These are phyloP conservation scores for Alloteropsis semialata DNA, from an alignment of 176 grass and related monocot genomes.

Conservation along the genomic window DNA sequence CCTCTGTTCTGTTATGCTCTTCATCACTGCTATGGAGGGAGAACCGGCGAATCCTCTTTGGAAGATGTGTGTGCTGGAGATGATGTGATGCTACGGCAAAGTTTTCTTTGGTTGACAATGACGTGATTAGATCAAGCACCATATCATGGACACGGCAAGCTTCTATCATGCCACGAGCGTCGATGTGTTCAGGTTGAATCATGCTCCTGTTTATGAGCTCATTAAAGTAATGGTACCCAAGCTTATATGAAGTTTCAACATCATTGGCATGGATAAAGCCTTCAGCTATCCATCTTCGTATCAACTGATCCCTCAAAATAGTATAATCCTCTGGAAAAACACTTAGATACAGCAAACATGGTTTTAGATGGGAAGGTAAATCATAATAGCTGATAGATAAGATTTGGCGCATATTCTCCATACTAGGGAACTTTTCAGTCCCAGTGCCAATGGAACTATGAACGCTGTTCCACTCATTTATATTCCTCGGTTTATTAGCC, in stretches of 20 bases:
- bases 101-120: constrained; percentile 15
- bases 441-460: constrained; percentile 14
- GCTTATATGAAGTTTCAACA: not conserved
- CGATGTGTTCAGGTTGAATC: not conserved
- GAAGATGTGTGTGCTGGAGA: not conserved
- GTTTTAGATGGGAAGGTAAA: constrained; percentile 10
- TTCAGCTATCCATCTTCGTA: constrained; percentile 26
- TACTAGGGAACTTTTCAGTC: not conserved
- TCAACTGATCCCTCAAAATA: not conserved
- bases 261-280: not conserved
- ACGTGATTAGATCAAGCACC: constrained; percentile 31
- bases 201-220: constrained; percentile 30
- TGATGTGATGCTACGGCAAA: not conserved
- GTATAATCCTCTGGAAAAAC: constrained; percentile 30
- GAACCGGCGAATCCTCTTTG: not conserved
- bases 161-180: not conserved
- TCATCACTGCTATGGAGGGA: not conserved
- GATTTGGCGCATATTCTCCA: constrained; percentile 29
- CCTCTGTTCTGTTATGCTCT: too few relatives aligned
- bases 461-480: not conserved
- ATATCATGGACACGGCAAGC: constrained; percentile 30
- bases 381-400: constrained; percentile 30
- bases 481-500: constrained; percentile 9
- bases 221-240: not conserved
- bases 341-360: constrained; percentile 25